A percentile compares a stretch with the other conserved stretches of the same genome.
phyloP scores from a whole-genome alignment of 1,284 basidiomycete genomes.

The Paramarasmius palmivorus region DNA sequence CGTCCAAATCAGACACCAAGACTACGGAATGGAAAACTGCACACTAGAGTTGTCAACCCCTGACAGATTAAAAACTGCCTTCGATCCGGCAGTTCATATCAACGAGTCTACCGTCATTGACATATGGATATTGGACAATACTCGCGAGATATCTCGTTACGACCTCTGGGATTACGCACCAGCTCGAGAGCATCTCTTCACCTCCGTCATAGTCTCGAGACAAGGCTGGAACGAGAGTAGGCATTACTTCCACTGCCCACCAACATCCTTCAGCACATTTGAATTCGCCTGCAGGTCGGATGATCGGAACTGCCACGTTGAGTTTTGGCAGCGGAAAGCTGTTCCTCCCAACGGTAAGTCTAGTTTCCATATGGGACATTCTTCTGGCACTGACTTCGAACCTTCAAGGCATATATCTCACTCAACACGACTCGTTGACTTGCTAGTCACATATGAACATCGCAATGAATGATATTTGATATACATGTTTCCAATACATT shows the following conservation, averaged over 20 bases:
- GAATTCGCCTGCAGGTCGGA: conserved; percentile 16
- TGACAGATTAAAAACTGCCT: conserved; percentile 1
- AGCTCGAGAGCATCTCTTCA: conserved; percentile 9
- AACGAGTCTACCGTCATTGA: conserved; percentile 11
- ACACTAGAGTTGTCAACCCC: conserved; percentile 15
- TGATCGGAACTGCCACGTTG: conserved; percentile 12
- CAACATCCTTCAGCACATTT: conserved; percentile 16
- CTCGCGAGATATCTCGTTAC: conserved; percentile 16
- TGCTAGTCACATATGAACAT: background rate
- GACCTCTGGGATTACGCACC: conserved; percentile 18
- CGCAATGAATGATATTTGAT: background rate
- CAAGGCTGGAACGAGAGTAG: background rate
- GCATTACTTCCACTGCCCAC: conserved; percentile 16
- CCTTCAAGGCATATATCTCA: conserved; percentile 1
- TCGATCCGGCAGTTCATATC: conserved; percentile 12
- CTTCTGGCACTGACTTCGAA: background rate
- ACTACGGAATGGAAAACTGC: conserved; percentile 24
- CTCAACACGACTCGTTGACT: conserved; percentile 3
- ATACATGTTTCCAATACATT: background rate
- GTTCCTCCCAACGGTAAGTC: conserved; percentile 2
- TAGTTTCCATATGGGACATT: background rate
- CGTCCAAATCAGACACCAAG: conserved; percentile 20
- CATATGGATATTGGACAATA: conserved; percentile 18
- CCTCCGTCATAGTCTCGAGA: conserved; percentile 4
- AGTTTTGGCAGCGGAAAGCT: conserved; percentile 19